Conservation (phyloP, 352 stramenopile species). For the Phytophthora constricta region DNA sequence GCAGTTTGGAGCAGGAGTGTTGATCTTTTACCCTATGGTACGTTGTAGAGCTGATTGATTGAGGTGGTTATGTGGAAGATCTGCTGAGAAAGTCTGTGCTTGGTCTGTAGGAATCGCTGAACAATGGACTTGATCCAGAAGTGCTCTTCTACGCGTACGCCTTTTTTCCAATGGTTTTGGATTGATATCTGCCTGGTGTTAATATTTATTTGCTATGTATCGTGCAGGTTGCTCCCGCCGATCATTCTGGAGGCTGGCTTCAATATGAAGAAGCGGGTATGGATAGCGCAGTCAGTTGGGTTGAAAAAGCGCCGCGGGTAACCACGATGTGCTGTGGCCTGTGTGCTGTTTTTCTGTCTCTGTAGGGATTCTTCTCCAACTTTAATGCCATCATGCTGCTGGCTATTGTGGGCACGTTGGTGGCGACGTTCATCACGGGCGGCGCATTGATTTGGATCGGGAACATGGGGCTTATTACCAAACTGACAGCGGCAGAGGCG, state of each 20-base stretch:
- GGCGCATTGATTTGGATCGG: slow-evolving; percentile 79
- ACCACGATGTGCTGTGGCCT: slow-evolving; percentile 18
- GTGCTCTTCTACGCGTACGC: slow-evolving; percentile 83
- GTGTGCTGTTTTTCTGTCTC: slow-evolving; percentile 4
- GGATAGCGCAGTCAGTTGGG: no score
- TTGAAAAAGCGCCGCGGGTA: slow-evolving; percentile 3
- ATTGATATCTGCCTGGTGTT: no score
- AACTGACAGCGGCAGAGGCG: slow-evolving; percentile 87
- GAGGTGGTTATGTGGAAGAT: slow-evolving; percentile 1
- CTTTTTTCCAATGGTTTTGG: no score
- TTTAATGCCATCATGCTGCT: slow-evolving; percentile 88
- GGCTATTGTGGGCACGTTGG: slow-evolving; percentile 79
- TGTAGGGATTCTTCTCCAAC: slow-evolving; percentile 86
- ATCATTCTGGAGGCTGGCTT: slow-evolving; percentile 90
- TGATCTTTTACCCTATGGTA: slow-evolving; percentile 85
- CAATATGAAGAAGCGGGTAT: slow-evolving; percentile 88
- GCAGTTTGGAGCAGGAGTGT: slow-evolving; percentile 77
- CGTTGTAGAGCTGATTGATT: slow-evolving; percentile 1
- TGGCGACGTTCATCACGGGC: slow-evolving; percentile 84
- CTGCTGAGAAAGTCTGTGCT: background rate
- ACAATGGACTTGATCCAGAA: slow-evolving; percentile 84
- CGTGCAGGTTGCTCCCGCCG: slow-evolving; percentile 61
- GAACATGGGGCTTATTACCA: slow-evolving; percentile 74
- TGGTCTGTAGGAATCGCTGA: slow-evolving; percentile 68
- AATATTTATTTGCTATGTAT: background rate